Base-by-base conservation (phyloP, 2,329 filamentous ascomycete species). In the Graphiopsis chlorocephala region DNA sequence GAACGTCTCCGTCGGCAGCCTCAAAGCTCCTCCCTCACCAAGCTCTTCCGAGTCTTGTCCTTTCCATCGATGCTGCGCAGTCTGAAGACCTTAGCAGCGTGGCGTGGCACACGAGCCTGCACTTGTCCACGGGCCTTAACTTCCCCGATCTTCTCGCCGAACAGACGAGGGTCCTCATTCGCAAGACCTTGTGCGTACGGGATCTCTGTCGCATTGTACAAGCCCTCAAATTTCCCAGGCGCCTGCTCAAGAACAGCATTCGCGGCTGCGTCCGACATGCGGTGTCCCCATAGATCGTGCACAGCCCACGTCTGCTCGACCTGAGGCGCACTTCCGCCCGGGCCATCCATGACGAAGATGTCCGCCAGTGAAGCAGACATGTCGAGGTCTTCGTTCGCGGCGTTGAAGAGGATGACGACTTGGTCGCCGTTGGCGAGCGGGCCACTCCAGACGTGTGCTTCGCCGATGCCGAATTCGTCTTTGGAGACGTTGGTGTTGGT, bases 201-300 rank as follows among this genome's bases (percentile, higher is more conserved):
- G 3, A 35, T 20, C 25, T 61, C 29, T 6, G 59, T 61, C 7
- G 59, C 59, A 25, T 61, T 61, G 59, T 61, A 61, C 17, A 20
- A 35, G 0, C 31, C 59, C 20, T 20, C 12, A 10, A 42, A 14
- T 15, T n/a, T 42, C 15, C 59, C 47, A 20, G 45, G 17, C 47
- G 48, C 14, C 48, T 52, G 48, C 26, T 75, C 75, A 1, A 73
- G 73, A 10, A 73, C 59, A 1, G 71, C 67, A 6, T 74, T 72
- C 12, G 74, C 73, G 2, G 74, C 78, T 0, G 79, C 79, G 59
- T 79, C 76, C 14, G 85, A 76, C 82, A 87, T 85, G n/a, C 84
- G 76, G 66, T 82, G 81, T 4, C 79, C 83, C 84, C 84, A 86
- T 1, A 86, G 75, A 70, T 86, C 84, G 56, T 81, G 81, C 6